phyloP scores from a whole-genome alignment of 176 grass and related monocot species.

The Cocos nucifera region DNA sequence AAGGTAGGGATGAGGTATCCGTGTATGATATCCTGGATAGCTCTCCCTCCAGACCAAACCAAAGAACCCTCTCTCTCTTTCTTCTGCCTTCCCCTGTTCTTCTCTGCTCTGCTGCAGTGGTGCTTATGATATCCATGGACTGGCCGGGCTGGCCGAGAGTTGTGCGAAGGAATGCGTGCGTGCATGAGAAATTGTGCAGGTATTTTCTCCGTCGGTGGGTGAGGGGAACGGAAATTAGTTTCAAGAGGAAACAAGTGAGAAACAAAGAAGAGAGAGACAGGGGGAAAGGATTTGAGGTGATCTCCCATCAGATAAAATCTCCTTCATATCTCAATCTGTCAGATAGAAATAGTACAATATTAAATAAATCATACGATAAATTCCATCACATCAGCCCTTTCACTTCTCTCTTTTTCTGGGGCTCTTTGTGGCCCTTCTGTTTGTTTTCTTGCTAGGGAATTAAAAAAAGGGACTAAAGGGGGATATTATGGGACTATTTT shows the following conservation, averaged over 20 bases:
- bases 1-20: not conserved
- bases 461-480: too few relatives aligned
- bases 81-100: not conserved
- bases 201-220: constrained; percentile 11
- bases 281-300: constrained; percentile 8
- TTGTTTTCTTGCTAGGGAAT: not conserved
- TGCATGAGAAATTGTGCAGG: constrained; percentile 41
- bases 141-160: not conserved
- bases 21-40: constrained; percentile 1
- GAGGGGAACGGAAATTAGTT: constrained; percentile 30
- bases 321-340: constrained; percentile 18
- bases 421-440: not conserved
- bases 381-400: constrained; percentile 35
- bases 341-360: constrained; percentile 17
- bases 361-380: constrained; percentile 38
- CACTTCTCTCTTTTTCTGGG: constrained; percentile 19
- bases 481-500: too few relatives aligned
- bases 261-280: not conserved
- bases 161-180: constrained; percentile 25
- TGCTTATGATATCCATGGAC: constrained; percentile 6
- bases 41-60: too few relatives aligned
- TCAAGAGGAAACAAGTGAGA: not conserved
- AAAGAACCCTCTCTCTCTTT: not conserved
- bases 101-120: constrained; percentile 7
- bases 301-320: constrained; percentile 33